These are phyloP conservation scores for Usnea hakonensis DNA, from an alignment of 495 filamentous ascomycete genomes.

Conservation along the genomic window DNA sequence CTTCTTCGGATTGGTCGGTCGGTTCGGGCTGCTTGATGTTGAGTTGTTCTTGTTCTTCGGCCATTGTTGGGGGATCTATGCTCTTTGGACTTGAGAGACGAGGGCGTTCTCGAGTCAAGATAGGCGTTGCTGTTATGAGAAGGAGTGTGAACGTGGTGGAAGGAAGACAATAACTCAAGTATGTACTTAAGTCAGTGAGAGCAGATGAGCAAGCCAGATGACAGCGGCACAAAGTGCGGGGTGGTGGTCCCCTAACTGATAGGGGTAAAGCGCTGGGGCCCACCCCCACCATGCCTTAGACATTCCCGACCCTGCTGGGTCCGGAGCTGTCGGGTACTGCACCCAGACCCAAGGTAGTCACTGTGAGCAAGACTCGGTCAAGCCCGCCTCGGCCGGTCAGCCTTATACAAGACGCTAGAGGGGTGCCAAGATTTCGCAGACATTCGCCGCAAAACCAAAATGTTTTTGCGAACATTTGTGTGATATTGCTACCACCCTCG, in stretches of 20 bases:
- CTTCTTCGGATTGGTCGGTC: background rate
- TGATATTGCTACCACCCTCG: background rate
- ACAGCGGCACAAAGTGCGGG: background rate
- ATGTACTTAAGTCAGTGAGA: background rate
- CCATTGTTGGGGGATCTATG: background rate
- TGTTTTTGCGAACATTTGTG: background rate
- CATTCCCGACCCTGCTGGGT: too few species aligned
- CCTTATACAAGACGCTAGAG: background rate
- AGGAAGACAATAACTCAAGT: too few species aligned
- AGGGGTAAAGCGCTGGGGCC: background rate
- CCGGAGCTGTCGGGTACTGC: background rate
- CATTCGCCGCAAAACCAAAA: background rate
- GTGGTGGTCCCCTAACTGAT: background rate
- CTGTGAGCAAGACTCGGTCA: too few species aligned
- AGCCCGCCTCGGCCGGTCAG: too few species aligned
- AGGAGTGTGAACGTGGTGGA: too few species aligned
- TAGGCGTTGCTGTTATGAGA: background rate
- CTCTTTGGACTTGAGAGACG: background rate
- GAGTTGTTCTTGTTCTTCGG: constrained; percentile 5
- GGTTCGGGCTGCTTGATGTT: background rate
- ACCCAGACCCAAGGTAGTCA: too few species aligned
- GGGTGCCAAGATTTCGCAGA: background rate
- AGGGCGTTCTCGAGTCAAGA: background rate
- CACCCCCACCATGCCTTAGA: background rate
- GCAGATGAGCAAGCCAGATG: background rate